These are phyloP conservation scores for Suillus spraguei DNA, from an alignment of 768 basidiomycete species.

Conservation along the genomic window DNA sequence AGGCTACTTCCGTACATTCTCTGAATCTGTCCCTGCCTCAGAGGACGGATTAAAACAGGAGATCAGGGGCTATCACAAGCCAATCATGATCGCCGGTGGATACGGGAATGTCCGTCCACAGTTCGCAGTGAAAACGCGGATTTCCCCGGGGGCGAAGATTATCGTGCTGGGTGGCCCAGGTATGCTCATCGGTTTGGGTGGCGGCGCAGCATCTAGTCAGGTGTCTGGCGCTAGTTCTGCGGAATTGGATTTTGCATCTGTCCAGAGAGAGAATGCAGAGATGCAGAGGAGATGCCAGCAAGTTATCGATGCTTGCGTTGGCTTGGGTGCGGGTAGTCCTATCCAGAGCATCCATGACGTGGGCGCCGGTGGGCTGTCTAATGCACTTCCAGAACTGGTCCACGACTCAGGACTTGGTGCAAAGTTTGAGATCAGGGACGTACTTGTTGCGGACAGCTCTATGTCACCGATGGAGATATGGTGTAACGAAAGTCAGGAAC, in stretches of 20 bases:
- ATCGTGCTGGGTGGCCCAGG: conserved; percentile 96
- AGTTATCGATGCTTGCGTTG: conserved; percentile 91
- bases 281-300: conserved; percentile 98
- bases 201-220: conserved; percentile 95
- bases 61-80: conserved; percentile 97
- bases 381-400: conserved; percentile 95
- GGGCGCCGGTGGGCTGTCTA: conserved; percentile 95
- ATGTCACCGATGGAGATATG: conserved; percentile 99
- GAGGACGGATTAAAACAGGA: conserved; percentile 52
- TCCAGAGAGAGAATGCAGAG: conserved; percentile 97
- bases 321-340: conserved; percentile 61
- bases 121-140: conserved; percentile 78
- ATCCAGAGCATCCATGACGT: conserved; percentile 98
- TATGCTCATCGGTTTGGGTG: conserved; percentile 94
- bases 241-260: conserved; percentile 95
- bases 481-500: conserved; percentile 99
- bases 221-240: conserved; percentile 88
- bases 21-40: conserved; percentile 67
- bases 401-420: conserved; percentile 95
- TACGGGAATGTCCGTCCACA: conserved; percentile 89
- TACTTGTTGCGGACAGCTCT: conserved; percentile 86
- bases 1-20: conserved; percentile 96
- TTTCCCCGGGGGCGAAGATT: conserved; percentile 82
- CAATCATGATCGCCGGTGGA: conserved; percentile 99
- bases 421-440: conserved; percentile 89